Base-by-base conservation (phyloP, 148 eudicot species). In the Fagopyrum homotropicum region DNA sequence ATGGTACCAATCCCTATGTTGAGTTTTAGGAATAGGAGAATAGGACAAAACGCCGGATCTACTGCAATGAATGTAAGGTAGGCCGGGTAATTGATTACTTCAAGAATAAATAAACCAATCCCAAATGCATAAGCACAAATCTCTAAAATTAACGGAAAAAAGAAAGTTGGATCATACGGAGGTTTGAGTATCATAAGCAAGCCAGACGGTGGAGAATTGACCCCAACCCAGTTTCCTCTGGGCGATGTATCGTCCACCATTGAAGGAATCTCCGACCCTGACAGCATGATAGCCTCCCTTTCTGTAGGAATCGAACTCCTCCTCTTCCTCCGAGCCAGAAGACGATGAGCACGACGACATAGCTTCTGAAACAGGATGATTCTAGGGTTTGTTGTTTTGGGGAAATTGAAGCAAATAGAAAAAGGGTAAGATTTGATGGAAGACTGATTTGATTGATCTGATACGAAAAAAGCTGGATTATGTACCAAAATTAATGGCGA, bases 221-320 rank as follows among this genome's bases (percentile, higher is more conserved):
- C 97, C 97, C 97, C 97, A 92, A 11, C 97, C 97, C 29, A 92
- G 88, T 77, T 92, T 92, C 45, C 94, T 80, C 72, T 92, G 97
- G 10, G 97, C 93, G 81, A 92, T 86, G 79, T 90, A 92, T 5
- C 93, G 83, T 9, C 97, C 97, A 54, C 80, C 81, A 80, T 88
- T 82, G 79, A 92, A 92, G 11, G 89, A 78, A 86, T 92, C 97
- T 64, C 89, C 97, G 73, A 84, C 74, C 73, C 97, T 87, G 0
- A 92, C 97, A 5, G 96, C 97, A 77, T 92, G 97, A 68, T 92
- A 92, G 1, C 97, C 97, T 35, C 97, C 97, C 79, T 92, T 92
- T 43, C 97, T 81, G 73, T 92, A 92, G 0, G 90, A 88, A 48
- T 92, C 96, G 66, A 80, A 43, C 63, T 90, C 95, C 52, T 72